Percentiles rank a stretch among this genome's conserved stretches.
These are phyloP conservation scores for Paspalum notatum DNA, from an alignment of 176 grass and related monocot genomes.

Conservation along the genomic window DNA sequence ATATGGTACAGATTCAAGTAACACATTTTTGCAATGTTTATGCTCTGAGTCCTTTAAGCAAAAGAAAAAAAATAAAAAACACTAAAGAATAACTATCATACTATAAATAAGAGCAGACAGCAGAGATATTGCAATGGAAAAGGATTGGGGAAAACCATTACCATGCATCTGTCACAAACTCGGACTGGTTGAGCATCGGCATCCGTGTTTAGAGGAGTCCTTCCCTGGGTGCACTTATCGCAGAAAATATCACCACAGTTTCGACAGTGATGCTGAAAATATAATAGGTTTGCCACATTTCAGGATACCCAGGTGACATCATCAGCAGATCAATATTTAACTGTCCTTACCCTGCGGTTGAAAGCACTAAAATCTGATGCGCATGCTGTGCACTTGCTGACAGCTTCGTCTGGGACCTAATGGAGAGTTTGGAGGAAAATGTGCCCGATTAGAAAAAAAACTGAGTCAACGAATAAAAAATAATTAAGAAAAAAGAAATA, in stretches of 20 bases:
- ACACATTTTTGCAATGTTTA: background rate
- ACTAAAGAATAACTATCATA: background rate
- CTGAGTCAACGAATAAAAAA: background rate
- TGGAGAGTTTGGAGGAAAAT: constrained; percentile 32
- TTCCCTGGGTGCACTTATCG: constrained; percentile 94
- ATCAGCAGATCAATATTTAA: constrained; percentile 39
- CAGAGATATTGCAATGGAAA: background rate
- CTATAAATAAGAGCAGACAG: constrained; percentile 13
- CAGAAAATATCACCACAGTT: constrained; percentile 99
- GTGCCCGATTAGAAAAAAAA: background rate
- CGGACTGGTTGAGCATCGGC: constrained; percentile 76
- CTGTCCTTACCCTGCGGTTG: constrained; percentile 66
- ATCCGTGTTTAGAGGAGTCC: constrained; percentile 82
- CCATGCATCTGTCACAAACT: constrained; percentile 99
- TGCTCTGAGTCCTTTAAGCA: constrained; percentile 20
- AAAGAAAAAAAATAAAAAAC: background rate
- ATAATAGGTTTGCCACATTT: constrained; percentile 26
- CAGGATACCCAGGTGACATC: constrained; percentile 5
- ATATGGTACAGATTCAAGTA: background rate
- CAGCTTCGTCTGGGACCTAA: constrained; percentile 97
- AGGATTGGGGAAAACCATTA: constrained; percentile 29
- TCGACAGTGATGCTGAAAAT: constrained; percentile 94
- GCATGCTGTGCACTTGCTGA: constrained; percentile 77
- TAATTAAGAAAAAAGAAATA: background rate
- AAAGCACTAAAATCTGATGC: constrained; percentile 90